A percentile compares a stretch with the other conserved stretches of the same genome.
phyloP scores from a whole-genome alignment of 179 eudicot genomes.

The Spinacia oleracea region DNA sequence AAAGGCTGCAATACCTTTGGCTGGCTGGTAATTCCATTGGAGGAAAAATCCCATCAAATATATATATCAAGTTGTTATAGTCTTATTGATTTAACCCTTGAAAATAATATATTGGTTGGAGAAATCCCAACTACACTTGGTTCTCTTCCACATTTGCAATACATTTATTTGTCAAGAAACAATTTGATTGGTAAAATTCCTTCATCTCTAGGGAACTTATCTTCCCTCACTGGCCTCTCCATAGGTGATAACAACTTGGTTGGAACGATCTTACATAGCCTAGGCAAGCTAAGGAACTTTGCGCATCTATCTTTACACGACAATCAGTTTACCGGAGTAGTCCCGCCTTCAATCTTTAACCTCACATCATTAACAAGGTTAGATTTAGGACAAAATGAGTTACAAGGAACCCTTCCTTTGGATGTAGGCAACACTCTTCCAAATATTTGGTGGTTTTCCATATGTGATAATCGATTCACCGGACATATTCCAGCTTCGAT shows the following conservation, averaged over 20 bases:
- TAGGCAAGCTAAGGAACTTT: constrained; percentile 23
- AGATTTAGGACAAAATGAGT: constrained; percentile 2
- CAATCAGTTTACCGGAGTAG: not conserved
- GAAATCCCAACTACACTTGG: not conserved
- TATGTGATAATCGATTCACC: constrained; percentile 3
- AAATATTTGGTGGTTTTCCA: constrained; percentile 2
- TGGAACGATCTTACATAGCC: constrained; percentile 22
- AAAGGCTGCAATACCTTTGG: not conserved
- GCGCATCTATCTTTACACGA: not conserved
- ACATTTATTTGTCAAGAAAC: not conserved
- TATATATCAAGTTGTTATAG: not conserved
- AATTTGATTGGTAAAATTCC: constrained; percentile 7
- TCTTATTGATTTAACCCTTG: not conserved
- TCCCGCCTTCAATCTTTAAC: constrained; percentile 16
- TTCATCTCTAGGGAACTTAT: not conserved
- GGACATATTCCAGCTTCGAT: constrained; percentile 28
- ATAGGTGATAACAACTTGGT: not conserved
- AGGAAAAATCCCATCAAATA: not conserved
- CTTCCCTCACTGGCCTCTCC: not conserved
- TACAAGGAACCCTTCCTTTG: constrained; percentile 17
- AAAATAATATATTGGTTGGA: not conserved
- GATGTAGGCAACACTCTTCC: constrained; percentile 22
- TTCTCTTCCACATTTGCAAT: not conserved
- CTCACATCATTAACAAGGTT: constrained; percentile 2
- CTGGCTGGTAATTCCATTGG: not conserved